A percentile compares a stretch with the other conserved stretches of the same genome.
These are phyloP conservation scores for Pseudoscleropodium purum DNA, from an alignment of 225 moss, liverwort and hornwort genomes.

Conservation along the genomic window DNA sequence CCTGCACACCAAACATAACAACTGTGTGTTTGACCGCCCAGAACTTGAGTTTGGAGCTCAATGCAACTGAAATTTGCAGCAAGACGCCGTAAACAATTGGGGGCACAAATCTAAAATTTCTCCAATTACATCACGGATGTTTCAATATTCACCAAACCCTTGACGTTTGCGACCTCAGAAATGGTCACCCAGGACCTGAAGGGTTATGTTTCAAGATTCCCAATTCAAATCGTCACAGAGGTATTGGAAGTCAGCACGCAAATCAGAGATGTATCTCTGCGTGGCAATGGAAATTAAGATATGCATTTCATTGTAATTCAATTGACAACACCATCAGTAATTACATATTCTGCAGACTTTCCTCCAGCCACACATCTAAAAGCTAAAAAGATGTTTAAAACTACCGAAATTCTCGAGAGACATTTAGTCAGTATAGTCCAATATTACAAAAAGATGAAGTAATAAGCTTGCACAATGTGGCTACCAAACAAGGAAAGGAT, in stretches of 20 bases:
- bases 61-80: background rate
- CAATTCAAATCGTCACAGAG: background rate
- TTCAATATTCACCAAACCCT: background rate
- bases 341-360: conserved; percentile 8
- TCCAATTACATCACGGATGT: background rate
- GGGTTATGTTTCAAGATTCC: background rate
- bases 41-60: background rate
- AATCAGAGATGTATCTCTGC: background rate
- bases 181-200: background rate
- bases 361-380: background rate
- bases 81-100: background rate
- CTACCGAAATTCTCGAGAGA: background rate
- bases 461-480: conserved; percentile 16
- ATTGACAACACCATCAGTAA: conserved; percentile 10
- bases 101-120: background rate
- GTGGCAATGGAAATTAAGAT: conserved; percentile 2
- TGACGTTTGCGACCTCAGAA: background rate
- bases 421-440: background rate
- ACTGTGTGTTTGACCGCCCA: background rate
- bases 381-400: background rate
- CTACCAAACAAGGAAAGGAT: conserved; percentile 17
- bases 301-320: background rate
- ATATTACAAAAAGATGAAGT: conserved; percentile 6
- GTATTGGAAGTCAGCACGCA: background rate
- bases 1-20: background rate